phyloP scores from a whole-genome alignment of 2,329 filamentous ascomycete genomes.

The Fusarium chuoi region DNA sequence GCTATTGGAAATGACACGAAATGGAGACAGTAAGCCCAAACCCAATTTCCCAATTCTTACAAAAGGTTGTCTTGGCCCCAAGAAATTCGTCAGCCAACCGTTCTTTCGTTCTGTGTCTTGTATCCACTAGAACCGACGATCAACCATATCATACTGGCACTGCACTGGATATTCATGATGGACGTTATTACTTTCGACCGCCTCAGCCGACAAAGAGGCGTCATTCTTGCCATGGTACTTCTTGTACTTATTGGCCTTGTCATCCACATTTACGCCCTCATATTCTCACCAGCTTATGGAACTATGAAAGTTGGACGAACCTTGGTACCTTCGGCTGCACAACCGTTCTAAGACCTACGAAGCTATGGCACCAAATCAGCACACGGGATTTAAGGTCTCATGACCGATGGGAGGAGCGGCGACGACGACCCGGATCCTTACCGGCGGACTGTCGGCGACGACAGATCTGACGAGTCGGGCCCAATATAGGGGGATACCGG shows the following conservation, averaged over 20 bases:
- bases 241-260: neutral
- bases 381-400: rapidly evolving
- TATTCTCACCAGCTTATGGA: neutral
- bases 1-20: neutral
- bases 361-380: no score
- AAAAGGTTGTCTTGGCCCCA: neutral
- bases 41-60: neutral
- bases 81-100: neutral
- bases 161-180: neutral
- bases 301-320: neutral
- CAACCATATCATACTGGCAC: neutral
- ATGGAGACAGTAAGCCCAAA: neutral
- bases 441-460: neutral
- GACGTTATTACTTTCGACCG: neutral
- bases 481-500: rapidly evolving
- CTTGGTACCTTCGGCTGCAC: neutral
- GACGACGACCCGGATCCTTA: rapidly evolving
- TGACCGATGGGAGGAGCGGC: rapidly evolving
- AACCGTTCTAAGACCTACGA: neutral
- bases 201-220: neutral
- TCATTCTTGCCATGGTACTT: neutral
- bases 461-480: rapidly evolving
- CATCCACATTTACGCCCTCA: neutral
- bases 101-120: neutral
- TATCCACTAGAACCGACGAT: neutral